Evolutionary conservation across 306 rosid species (phyloP), one percentile per base, ranked within the genome.

Genomic region (Vigna unguiculata): DNA sequence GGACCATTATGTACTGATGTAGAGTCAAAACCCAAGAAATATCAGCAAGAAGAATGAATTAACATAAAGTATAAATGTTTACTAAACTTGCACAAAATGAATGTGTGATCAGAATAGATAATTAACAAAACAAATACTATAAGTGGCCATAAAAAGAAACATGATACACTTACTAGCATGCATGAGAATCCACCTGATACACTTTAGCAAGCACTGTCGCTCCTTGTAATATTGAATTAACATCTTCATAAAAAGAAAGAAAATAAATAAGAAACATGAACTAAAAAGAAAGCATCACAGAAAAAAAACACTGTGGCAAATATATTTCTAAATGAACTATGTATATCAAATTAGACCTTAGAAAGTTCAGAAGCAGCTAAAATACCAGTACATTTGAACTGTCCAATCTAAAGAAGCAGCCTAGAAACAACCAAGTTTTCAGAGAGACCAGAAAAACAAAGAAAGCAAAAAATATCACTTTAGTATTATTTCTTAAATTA

Each of bases 181-280:
- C 88, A 89, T 74, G 80, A 94, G 87, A 79, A 94, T 86, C 78
- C 87, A 85, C 80, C 96, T 87, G 71, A 91, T 85, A 84, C 98
- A 94, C 71, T 94, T 94, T 81, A 94, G 90, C 87, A 94, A 79
- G 91, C 96, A 94, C 72, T 94, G 98, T 4, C 98, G 86, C 84
- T 94, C 98, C 82, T 81, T 86, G 81, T 91, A 90, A 85, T 91
- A 94, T 70, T 92, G 87, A 81, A 94, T 85, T 22, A 86, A 65
- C 72, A 85, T 76, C 98, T 94, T 73, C 85, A 84, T 47, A 34
- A 66, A 60, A 74, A 74, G 55, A 77, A 40, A 75, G 74, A 49
- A 77, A 75, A 60, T 41, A 32, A 65, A 69, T 57, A 25, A 61
- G 40, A 20, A 61, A 62, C 74, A 34, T 24, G 75, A 60, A 28